Conservation (phyloP, 345 rosid species). For the Gossypium bickii region DNA sequence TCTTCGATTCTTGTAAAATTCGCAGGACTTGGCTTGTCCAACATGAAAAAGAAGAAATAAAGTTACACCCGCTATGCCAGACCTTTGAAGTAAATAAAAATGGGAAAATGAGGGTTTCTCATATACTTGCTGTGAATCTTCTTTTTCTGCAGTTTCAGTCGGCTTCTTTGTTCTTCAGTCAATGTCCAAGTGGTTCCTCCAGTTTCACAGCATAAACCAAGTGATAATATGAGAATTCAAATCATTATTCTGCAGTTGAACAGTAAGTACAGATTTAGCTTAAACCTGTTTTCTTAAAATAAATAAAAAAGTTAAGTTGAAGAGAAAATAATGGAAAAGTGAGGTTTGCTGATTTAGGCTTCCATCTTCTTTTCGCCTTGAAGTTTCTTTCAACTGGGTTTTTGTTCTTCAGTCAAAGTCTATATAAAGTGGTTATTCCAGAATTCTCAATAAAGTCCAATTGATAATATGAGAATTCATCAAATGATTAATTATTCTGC, state of each 20-base stretch:
- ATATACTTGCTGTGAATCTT: background rate
- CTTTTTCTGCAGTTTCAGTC: constrained; percentile 1
- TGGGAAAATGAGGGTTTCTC: constrained; percentile 11
- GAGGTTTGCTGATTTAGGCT: constrained; percentile 7
- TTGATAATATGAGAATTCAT: background rate
- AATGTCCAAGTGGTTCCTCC: constrained; percentile 10
- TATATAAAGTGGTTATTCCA: constrained; percentile 2
- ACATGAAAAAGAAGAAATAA: background rate
- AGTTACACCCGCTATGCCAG: background rate
- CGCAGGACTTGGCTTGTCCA: constrained; percentile 12
- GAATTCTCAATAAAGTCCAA: background rate
- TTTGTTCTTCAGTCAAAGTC: constrained; percentile 7
- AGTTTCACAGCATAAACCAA: background rate
- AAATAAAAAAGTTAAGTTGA: background rate
- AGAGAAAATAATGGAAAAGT: background rate
- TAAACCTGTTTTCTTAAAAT: background rate
- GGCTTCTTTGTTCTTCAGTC: constrained; percentile 14
- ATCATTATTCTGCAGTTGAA: too few species aligned
- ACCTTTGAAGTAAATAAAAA: background rate
- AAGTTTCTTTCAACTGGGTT: constrained; percentile 3
- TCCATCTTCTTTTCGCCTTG: background rate
- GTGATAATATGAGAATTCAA: background rate
- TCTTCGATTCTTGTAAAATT: background rate
- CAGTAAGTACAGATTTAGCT: background rate
- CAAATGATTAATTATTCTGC: background rate